A percentile compares a stretch with the other conserved stretches of the same genome.
Conservation (phyloP, 306 rosid species). For the Trifolium subterraneum region DNA sequence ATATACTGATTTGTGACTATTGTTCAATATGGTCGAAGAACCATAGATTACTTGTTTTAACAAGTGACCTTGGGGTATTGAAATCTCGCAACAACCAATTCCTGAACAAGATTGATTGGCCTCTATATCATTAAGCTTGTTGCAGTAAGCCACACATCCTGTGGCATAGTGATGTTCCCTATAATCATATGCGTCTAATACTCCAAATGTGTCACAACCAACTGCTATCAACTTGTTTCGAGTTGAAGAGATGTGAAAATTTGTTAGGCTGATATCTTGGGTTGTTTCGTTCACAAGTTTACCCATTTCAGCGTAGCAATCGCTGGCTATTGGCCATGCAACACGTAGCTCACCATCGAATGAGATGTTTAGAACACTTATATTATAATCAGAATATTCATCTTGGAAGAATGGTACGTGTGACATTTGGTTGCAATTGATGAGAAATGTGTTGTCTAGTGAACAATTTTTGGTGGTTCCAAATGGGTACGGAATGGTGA, state of each 20-base stretch:
- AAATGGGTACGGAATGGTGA: slow-evolving; percentile 43
- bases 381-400: too few species aligned
- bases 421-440: slow-evolving; percentile 17
- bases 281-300: rapidly evolving
- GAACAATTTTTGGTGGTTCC: slow-evolving; percentile 32
- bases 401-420: background rate
- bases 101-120: slow-evolving; percentile 21
- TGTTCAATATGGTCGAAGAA: background rate
- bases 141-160: background rate
- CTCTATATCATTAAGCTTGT: rapidly evolving
- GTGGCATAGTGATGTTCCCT: background rate
- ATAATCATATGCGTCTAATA: rapidly evolving
- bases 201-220: background rate
- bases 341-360: slow-evolving; percentile 39
- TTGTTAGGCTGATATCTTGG: background rate
- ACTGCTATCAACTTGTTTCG: background rate
- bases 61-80: slow-evolving; percentile 11
- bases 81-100: slow-evolving; percentile 30
- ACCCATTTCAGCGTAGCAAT: slow-evolving; percentile 5
- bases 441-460: slow-evolving; percentile 37
- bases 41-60: background rate
- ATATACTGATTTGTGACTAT: background rate
- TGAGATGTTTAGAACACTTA: slow-evolving; percentile 10
- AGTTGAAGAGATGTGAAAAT: slow-evolving; percentile 33
- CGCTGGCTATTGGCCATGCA: background rate